A percentile compares a stretch with the other conserved stretches of the same genome.
These are phyloP conservation scores for Yarrowia sp. DNA, from an alignment of 805 yeast species.

Conservation along the genomic window DNA sequence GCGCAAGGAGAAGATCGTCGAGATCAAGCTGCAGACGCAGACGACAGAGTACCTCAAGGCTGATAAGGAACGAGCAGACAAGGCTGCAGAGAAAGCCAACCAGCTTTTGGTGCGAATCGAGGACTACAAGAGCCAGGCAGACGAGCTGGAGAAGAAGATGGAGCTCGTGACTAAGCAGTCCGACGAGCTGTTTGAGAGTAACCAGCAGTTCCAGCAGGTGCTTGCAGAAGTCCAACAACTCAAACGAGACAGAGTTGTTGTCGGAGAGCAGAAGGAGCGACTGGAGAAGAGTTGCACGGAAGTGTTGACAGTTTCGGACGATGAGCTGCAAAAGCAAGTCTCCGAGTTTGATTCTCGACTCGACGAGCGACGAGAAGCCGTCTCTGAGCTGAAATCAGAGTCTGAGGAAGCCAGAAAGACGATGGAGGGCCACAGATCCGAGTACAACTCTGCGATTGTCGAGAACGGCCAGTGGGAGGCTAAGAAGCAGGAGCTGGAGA, in stretches of 20 bases:
- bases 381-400: constrained; percentile 34
- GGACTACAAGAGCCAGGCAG: constrained; percentile 49
- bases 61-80: constrained; percentile 71
- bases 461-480: constrained; percentile 57
- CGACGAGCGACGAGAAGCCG: constrained; percentile 28
- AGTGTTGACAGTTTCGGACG: constrained; percentile 46
- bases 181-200: constrained; percentile 63
- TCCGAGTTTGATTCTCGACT: constrained; percentile 7
- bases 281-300: constrained; percentile 47
- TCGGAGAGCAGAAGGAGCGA: constrained; percentile 52
- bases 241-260: constrained; percentile 47
- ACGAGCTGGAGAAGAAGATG: constrained; percentile 49
- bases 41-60: constrained; percentile 71
- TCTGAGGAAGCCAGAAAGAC: constrained; percentile 34
- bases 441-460: constrained; percentile 44
- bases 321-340: constrained; percentile 40
- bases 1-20: constrained; percentile 72
- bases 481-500: constrained; percentile 31
- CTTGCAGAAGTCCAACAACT: constrained; percentile 62
- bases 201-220: constrained; percentile 76
- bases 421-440: constrained; percentile 37
- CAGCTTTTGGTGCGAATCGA: constrained; percentile 48
- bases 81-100: constrained; percentile 50
- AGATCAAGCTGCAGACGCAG: constrained; percentile 72
- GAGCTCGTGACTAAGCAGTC: constrained; percentile 55